Percentiles rank a stretch among this genome's conserved stretches.
Evolutionary conservation across 768 basidiomycete genomes (phyloP).

Genomic region (Boletales sp.): DNA sequence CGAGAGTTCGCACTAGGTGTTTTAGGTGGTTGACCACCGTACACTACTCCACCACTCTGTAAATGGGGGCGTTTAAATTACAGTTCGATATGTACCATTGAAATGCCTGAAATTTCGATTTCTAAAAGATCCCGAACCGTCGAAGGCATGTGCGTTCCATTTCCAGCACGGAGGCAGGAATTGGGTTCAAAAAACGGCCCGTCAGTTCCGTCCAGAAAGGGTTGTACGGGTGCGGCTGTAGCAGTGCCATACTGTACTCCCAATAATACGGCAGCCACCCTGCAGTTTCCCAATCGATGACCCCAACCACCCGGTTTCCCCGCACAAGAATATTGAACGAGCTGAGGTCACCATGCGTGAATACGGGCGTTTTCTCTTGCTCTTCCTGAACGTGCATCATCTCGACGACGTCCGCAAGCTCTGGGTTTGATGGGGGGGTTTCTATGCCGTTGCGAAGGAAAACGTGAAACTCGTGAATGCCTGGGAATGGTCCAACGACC

Average conservation of each 20-base stretch:
- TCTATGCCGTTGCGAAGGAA: not conserved
- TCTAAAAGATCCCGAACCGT: not conserved
- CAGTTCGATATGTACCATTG: no score
- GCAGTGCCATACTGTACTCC: not conserved
- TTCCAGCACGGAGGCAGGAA: not conserved
- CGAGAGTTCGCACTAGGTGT: no score
- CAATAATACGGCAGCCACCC: slow-evolving; percentile 2
- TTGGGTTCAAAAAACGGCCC: not conserved
- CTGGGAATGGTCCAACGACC: not conserved
- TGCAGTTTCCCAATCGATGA: not conserved
- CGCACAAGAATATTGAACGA: not conserved
- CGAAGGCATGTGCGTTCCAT: not conserved
- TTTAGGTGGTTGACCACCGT: no score
- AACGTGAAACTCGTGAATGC: not conserved
- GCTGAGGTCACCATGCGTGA: not conserved
- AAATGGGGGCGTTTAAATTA: no score
- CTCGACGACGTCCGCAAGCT: not conserved
- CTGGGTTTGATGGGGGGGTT: no score
- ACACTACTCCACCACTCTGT: no score
- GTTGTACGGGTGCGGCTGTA: not conserved
- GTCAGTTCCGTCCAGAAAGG: not conserved
- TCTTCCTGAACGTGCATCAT: not conserved
- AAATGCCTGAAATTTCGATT: no score
- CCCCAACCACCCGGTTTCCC: not conserved
- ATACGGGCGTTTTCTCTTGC: not conserved